Evolutionary conservation across 2,329 filamentous ascomycete genomes (phyloP).

Genomic region (Coleophoma eucalyptorum): DNA sequence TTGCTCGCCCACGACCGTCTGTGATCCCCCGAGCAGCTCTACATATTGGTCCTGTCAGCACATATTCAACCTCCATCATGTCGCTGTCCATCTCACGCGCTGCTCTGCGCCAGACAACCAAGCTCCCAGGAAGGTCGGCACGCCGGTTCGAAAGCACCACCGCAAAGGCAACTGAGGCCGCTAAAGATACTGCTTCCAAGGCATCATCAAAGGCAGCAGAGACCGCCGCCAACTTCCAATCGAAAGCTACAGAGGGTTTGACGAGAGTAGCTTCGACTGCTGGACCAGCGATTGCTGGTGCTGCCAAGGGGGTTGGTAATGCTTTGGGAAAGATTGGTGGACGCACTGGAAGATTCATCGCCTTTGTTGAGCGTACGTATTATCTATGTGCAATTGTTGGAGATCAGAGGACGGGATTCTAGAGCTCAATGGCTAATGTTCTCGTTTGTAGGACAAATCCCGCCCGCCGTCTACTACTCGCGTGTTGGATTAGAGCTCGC

Average conservation of each 20-base stretch:
- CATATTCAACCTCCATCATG: conserved; percentile 19
- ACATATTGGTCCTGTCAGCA: conserved; percentile 10
- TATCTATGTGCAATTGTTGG: conserved; percentile 2
- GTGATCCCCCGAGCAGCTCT: conserved; percentile 10
- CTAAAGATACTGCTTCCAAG: conserved; percentile 36
- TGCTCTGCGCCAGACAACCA: conserved; percentile 24
- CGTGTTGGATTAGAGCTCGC: conserved; percentile 83
- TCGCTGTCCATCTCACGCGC: conserved; percentile 24
- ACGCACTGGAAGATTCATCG: conserved; percentile 73
- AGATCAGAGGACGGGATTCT: conserved; percentile 2
- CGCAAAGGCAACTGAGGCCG: conserved; percentile 40
- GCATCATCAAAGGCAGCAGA: conserved; percentile 33
- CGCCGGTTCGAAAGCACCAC: conserved; percentile 60
- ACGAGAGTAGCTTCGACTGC: conserved; percentile 78
- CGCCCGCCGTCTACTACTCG: conserved; percentile 86
- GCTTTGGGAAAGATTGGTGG: conserved; percentile 77
- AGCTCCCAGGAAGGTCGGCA: conserved; percentile 23
- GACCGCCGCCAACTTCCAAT: conserved; percentile 40
- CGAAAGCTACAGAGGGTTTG: conserved; percentile 78
- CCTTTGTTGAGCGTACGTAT: conserved; percentile 79
- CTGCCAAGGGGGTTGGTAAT: conserved; percentile 61
- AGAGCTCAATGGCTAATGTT: conserved; percentile 17
- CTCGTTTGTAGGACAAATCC: conserved; percentile 65
- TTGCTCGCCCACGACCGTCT: conserved; percentile 18
- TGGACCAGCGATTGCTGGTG: conserved; percentile 71